Evolutionary conservation across 2,329 filamentous ascomycete genomes (phyloP), one percentile per base, ranked within the genome.

Genomic region (Diaporthe caulivora): DNA sequence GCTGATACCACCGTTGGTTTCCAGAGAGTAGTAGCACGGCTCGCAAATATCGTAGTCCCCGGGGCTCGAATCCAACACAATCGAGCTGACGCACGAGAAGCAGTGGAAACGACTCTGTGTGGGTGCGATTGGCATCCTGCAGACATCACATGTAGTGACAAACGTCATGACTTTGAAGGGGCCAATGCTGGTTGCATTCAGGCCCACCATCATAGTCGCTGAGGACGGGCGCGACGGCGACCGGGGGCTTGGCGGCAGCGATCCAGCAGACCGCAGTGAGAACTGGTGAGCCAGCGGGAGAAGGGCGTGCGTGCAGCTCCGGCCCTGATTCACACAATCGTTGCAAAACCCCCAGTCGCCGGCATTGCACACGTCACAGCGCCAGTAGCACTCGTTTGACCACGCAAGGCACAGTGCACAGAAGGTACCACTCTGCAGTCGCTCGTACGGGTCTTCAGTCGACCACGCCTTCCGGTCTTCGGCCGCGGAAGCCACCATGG

Each of bases 321-420:
- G 88, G 21, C 94, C 95, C 81, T 92, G 91, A 74, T 96, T 95
- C 40, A 98, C 94, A 77, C 96, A 98, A 74, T 88, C 85, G 78
- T 95, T 95, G 83, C 96, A 98, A 80, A 94, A 98, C 0, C 96
- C 96, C 55, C 95, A 98, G 79, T 97, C 95, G 7, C 95, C 96
- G 75, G 97, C 92, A 78, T 98, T 98, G 83, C 96, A 98, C 34
- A 88, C 82, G 74, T 93, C 91, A 81, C 96, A 98, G 75, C 94
- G 92, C 96, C 95, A 98, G 82, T 94, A 97, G 82, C 94, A 97
- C 68, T 92, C 89, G 78, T 97, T 95, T 0, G 94, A 89, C 85
- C 91, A 93, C 0, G 89, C 86, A 24, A 88, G 85, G 80, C 96
- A 98, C 62, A 89, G 88, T 49, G 93, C 91, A 80, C 96, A 98